phyloP scores from a whole-genome alignment of 768 basidiomycete species.

The Tylopilus balloui region DNA sequence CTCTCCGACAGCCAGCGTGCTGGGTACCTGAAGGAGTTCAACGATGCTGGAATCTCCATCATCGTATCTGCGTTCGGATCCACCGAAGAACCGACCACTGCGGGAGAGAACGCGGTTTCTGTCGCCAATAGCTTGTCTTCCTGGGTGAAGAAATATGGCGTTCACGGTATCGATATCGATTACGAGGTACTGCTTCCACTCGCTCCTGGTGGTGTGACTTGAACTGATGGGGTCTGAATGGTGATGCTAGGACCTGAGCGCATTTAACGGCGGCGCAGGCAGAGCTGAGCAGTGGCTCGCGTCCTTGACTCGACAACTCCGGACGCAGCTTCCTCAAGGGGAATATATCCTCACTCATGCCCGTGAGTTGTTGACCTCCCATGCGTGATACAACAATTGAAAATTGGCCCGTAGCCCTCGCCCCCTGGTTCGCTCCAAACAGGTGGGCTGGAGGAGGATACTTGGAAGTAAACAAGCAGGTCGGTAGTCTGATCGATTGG shows the following conservation, averaged over 20 bases:
- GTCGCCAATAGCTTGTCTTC: slow-evolving; percentile 39
- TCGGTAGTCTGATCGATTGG: slow-evolving; percentile 41
- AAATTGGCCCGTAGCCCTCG: slow-evolving; percentile 31
- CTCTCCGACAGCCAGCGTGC: slow-evolving; percentile 36
- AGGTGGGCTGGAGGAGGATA: slow-evolving; percentile 39
- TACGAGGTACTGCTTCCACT: slow-evolving; percentile 35
- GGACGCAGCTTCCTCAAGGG: slow-evolving; percentile 27
- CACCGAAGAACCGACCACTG: slow-evolving; percentile 35
- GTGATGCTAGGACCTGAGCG: slow-evolving; percentile 24
- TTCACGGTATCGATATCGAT: slow-evolving; percentile 52
- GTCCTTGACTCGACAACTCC: slow-evolving; percentile 29
- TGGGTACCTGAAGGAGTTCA: slow-evolving; percentile 43
- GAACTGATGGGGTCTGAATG: neutral
- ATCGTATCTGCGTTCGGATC: slow-evolving; percentile 52
- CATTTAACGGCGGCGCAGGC: slow-evolving; percentile 34
- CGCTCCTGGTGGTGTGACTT: neutral
- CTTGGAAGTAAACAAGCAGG: slow-evolving; percentile 33
- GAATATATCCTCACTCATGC: slow-evolving; percentile 32
- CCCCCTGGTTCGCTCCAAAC: slow-evolving; percentile 38
- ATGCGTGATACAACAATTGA: neutral
- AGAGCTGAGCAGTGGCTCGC: slow-evolving; percentile 26
- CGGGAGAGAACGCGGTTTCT: slow-evolving; percentile 33
- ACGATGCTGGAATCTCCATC: slow-evolving; percentile 49
- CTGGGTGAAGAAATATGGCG: slow-evolving; percentile 41
- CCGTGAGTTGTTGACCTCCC: slow-evolving; percentile 19